Evolutionary conservation across 345 rosid species (phyloP).

Genomic region (Rhodamnia rubescens): DNA sequence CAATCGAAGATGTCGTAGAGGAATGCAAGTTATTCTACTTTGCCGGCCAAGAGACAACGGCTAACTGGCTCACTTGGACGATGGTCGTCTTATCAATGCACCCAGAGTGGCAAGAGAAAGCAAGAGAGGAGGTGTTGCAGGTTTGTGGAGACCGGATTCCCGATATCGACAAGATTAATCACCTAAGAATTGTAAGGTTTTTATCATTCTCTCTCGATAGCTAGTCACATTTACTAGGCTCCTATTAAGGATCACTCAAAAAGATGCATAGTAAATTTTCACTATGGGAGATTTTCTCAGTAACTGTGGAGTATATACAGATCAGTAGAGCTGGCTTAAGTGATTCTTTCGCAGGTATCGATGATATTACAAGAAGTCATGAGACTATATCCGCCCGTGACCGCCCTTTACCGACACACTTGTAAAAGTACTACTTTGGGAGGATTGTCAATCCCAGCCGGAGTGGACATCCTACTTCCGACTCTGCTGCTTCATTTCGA

Average conservation of each 20-base stretch:
- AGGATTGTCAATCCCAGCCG: slow-evolving; percentile 8
- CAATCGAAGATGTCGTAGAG: slow-evolving; percentile 26
- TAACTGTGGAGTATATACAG: not conserved
- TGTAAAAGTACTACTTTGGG: slow-evolving; percentile 18
- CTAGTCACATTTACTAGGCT: not conserved
- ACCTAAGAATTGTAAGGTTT: slow-evolving; percentile 11
- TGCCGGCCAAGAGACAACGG: slow-evolving; percentile 57
- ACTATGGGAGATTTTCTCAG: not conserved
- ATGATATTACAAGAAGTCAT: slow-evolving; percentile 29
- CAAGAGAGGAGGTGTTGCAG: slow-evolving; percentile 34
- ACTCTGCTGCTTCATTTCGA: slow-evolving; percentile 17
- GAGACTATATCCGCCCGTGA: slow-evolving; percentile 23
- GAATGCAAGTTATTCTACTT: slow-evolving; percentile 46
- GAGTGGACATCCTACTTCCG: slow-evolving; percentile 9
- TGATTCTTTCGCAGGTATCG: slow-evolving; percentile 5
- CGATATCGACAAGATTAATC: slow-evolving; percentile 5
- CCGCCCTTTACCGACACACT: not conserved
- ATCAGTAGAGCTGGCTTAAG: not conserved
- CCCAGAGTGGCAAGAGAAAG: slow-evolving; percentile 44
- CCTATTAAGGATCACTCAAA: slow-evolving; percentile 16
- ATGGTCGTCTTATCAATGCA: slow-evolving; percentile 36
- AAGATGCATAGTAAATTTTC: slow-evolving; percentile 9
- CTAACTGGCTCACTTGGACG: slow-evolving; percentile 39
- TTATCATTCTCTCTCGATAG: not conserved
- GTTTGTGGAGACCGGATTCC: slow-evolving; percentile 19